phyloP scores from a whole-genome alignment of 306 rosid genomes.

The Acacia melanoxylon region DNA sequence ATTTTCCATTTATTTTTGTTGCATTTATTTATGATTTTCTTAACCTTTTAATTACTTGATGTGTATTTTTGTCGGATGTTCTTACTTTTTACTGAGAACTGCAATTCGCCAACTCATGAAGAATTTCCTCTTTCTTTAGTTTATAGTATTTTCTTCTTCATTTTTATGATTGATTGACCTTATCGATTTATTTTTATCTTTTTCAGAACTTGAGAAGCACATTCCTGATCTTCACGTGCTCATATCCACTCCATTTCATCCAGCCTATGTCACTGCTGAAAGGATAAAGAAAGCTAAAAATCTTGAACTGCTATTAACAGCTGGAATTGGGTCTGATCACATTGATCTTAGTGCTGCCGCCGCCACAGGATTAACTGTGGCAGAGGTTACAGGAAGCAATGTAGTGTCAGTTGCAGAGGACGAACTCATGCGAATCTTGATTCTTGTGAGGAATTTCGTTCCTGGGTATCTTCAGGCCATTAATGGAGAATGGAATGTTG shows the following conservation, averaged over 20 bases:
- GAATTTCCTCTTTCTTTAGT: not conserved
- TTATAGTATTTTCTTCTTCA: not conserved
- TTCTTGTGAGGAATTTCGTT: conserved; percentile 80
- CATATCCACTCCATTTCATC: conserved; percentile 94
- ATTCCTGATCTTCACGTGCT: conserved; percentile 85
- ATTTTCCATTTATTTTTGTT: not conserved
- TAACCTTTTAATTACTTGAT: not conserved
- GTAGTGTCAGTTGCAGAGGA: conserved; percentile 94
- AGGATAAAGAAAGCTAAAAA: conserved; percentile 90
- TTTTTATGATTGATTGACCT: conserved; percentile 26
- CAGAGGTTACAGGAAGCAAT: conserved; percentile 96
- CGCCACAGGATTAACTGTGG: conserved; percentile 90
- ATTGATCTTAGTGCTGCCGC: conserved; percentile 93
- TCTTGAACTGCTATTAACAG: conserved; percentile 82
- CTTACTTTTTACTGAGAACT: not conserved
- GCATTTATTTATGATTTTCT: not conserved
- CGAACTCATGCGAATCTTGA: conserved; percentile 89
- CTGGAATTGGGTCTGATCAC: conserved; percentile 95
- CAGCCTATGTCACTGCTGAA: conserved; percentile 95
- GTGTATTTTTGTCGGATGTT: not conserved
- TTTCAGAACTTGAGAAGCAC: conserved; percentile 84
- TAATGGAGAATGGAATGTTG: conserved; percentile 92
- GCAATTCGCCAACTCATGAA: not conserved
- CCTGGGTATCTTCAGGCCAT: conserved; percentile 80
- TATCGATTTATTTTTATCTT: conserved; percentile 1